Base-by-base conservation (phyloP, 2,329 filamentous ascomycete species). In the Didymella sp. region DNA sequence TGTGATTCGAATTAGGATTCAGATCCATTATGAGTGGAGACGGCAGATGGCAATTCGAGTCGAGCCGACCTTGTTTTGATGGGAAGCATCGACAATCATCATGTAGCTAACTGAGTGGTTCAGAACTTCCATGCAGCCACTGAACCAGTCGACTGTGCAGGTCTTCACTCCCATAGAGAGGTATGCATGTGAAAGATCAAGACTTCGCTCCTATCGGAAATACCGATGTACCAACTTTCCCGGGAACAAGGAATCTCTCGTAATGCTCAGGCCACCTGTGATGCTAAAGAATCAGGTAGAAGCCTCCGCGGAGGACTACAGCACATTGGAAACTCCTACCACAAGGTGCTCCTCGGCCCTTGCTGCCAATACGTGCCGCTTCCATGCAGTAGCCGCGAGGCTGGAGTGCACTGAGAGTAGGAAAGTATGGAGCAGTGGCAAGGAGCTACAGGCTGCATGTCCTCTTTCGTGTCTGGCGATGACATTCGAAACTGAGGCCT, bases 231-330 rank as follows among this genome's bases (percentile, higher is more conserved):
- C 28, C 47, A 56, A 24, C n/a, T 19, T 19, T 37, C 27, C 53
- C 47, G 47, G 47, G 35, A 37, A 43, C 30, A 47, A 47, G 48
- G 48, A 31, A 43, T 9, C 53, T 47, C 35, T 46, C 24, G 30
- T 38, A 19, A 43, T 51, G 35, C 54, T 48, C 43, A 47, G 47
- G 19, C 54, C 42, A 56, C 48, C 19, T 24, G 12, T 40, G 19
- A 7, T 30, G 27, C 21, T 22, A 24, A 31, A 19, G 33, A 25
- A n/a, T 13, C 4, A 22, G 33, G 22, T 21, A 22, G 38, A 35
- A 12, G 21, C 19, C 17, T 13, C 44, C 19, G 38, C 31, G 25
- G 52, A 45, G 24, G 15, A 17, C 30, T 35, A 19, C 33, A 19
- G 33, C n/a, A 35, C n/a, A 2, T 5, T 25, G 19, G 6, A 5